These are phyloP conservation scores for Poterioochromonas sp. DNA, from an alignment of 352 stramenopile species.

Conservation along the genomic window DNA sequence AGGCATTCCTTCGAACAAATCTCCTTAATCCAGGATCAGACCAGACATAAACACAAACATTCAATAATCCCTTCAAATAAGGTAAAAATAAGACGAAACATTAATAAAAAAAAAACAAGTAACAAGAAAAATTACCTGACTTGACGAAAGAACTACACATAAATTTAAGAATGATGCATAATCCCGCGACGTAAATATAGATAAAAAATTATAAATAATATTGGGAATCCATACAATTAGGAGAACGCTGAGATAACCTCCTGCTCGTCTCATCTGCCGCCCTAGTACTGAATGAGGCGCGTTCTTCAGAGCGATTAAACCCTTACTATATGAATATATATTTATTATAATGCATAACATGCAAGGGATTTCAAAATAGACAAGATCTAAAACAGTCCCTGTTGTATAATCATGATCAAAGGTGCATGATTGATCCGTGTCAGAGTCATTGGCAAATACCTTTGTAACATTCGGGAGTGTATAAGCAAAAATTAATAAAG, in stretches of 20 bases:
- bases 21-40: neutral
- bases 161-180: neutral
- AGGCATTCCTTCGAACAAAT: neutral
- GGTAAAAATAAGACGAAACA: neutral
- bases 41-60: constrained; percentile 10
- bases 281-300: constrained; percentile 8
- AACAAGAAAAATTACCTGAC: neutral
- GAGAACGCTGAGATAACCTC: neutral
- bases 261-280: neutral
- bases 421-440: neutral
- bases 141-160: neutral
- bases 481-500: neutral
- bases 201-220: constrained; percentile 5
- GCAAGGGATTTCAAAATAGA: neutral
- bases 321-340: neutral
- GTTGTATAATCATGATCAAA: neutral
- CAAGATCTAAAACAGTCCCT: neutral
- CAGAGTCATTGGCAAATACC: neutral
- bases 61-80: neutral
- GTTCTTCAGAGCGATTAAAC: neutral
- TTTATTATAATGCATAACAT: constrained; percentile 1
- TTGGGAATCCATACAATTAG: constrained; percentile 12
- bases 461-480: neutral
- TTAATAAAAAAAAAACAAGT: neutral
- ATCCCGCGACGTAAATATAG: neutral